Evolutionary conservation across 2,329 filamentous ascomycete genomes (phyloP).

Genomic region (Claviceps monticola): DNA sequence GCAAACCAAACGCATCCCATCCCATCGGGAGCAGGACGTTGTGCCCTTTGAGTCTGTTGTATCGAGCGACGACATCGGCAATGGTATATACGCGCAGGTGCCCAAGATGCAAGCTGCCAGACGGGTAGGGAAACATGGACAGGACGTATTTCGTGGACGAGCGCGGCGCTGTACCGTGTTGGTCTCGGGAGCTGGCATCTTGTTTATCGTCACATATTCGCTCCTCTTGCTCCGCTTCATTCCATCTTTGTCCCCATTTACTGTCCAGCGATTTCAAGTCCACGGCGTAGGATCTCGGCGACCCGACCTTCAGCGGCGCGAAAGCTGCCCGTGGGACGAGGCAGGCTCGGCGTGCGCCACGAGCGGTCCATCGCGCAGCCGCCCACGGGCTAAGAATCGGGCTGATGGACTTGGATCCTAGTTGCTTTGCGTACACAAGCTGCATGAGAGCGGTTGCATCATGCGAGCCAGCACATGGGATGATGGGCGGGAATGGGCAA

Average conservation of each 20-base stretch:
- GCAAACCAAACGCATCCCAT: constrained; percentile 86
- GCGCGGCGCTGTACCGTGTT: constrained; percentile 12
- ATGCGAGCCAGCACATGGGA: constrained; percentile 1
- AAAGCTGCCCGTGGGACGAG: background rate
- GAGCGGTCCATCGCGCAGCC: constrained; percentile 2
- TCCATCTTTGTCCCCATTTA: constrained; percentile 40
- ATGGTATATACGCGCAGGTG: constrained; percentile 85
- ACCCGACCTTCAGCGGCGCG: background rate
- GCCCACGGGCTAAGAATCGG: constrained; percentile 1
- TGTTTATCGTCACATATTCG: background rate
- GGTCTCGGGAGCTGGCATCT: constrained; percentile 5
- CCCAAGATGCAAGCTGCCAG: constrained; percentile 72
- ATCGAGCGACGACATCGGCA: constrained; percentile 71
- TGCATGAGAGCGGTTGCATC: constrained; percentile 16
- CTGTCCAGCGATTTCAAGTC: constrained; percentile 31
- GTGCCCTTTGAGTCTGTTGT: constrained; percentile 58
- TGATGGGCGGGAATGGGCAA: background rate
- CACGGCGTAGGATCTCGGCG: constrained; percentile 26
- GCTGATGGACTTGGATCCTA: constrained; percentile 10
- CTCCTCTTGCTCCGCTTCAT: constrained; percentile 11
- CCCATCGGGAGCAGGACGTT: constrained; percentile 80
- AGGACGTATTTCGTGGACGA: constrained; percentile 50
- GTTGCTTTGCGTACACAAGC: constrained; percentile 14
- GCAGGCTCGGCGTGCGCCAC: background rate
- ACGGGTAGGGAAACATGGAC: constrained; percentile 90